Percentiles rank a stretch among this genome's conserved stretches.
Conservation (phyloP, 257 asterid species). For the Phtheirospermum japonicum region DNA sequence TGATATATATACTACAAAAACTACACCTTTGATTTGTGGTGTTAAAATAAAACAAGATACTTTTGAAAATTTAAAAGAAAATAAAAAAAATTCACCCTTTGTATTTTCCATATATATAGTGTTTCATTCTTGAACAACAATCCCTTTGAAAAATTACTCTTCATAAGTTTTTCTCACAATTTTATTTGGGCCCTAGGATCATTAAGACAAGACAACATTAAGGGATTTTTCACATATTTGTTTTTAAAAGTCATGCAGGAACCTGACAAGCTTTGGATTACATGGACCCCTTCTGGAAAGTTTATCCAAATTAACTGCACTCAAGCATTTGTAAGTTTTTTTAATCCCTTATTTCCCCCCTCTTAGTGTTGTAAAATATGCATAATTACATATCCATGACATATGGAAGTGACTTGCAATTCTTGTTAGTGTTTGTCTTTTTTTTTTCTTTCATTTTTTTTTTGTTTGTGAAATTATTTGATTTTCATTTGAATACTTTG, state of each 20-base stretch:
- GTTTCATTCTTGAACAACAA: slow-evolving; percentile 24
- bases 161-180: slow-evolving; percentile 43
- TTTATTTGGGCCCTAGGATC: neutral
- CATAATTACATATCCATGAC: too few species aligned
- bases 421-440: too few species aligned
- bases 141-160: slow-evolving; percentile 43
- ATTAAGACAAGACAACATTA: neutral
- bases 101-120: too few species aligned
- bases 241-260: slow-evolving; percentile 45
- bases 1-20: too few species aligned
- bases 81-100: too few species aligned
- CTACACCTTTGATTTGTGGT: slow-evolving; percentile 80
- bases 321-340: slow-evolving; percentile 58
- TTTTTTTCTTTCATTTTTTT: too few species aligned
- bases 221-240: neutral
- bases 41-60: too few species aligned
- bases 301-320: slow-evolving; percentile 56
- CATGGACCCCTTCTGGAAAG: slow-evolving; percentile 54
- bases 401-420: too few species aligned
- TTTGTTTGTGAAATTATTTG: too few species aligned
- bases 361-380: neutral
- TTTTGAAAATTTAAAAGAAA: too few species aligned
- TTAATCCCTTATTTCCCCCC: too few species aligned
- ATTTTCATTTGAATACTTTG: too few species aligned
- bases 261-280: slow-evolving; percentile 59